These are phyloP conservation scores for Mycena leptocephala DNA, from an alignment of 768 basidiomycete genomes.

Conservation along the genomic window DNA sequence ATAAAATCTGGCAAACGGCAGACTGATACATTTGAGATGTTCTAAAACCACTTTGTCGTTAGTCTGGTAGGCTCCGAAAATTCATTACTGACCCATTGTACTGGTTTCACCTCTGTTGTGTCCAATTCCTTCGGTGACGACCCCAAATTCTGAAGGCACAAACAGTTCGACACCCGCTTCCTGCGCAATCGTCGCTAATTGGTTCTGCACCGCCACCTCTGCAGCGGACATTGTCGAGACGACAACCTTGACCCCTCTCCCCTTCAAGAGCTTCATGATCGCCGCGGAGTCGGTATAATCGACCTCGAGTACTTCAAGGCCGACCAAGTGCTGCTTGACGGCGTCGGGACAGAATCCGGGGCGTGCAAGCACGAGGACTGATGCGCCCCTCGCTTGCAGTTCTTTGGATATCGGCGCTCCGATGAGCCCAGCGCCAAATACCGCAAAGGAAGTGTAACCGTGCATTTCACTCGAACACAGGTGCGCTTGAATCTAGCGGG, in stretches of 20 bases:
- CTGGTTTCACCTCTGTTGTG: constrained; percentile 37
- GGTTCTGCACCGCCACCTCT: constrained; percentile 45
- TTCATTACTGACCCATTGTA: constrained; percentile 45
- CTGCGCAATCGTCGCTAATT: constrained; percentile 50
- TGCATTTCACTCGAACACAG: constrained; percentile 6
- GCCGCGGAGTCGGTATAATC: constrained; percentile 44
- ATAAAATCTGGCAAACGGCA: constrained; percentile 51
- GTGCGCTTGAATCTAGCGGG: background rate
- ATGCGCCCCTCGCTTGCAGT: constrained; percentile 25
- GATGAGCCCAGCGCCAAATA: constrained; percentile 53
- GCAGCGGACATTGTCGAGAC: constrained; percentile 50
- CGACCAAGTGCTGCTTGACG: constrained; percentile 20
- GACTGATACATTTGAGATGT: constrained; percentile 45
- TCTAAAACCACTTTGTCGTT: constrained; percentile 38
- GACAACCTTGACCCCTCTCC: constrained; percentile 50
- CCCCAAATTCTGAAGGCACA: constrained; percentile 54
- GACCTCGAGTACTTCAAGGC: constrained; percentile 41
- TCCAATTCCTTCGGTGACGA: constrained; percentile 51
- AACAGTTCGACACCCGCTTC: constrained; percentile 52
- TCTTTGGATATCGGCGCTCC: constrained; percentile 51
- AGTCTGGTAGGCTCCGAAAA: background rate
- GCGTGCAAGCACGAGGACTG: constrained; percentile 33
- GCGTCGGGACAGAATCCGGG: constrained; percentile 8
- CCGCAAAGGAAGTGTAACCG: constrained; percentile 52
- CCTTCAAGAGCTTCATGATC: constrained; percentile 41